Evolutionary conservation across 345 rosid genomes (phyloP), one percentile per base, ranked within the genome.

Genomic region (Lepidium africanum): DNA sequence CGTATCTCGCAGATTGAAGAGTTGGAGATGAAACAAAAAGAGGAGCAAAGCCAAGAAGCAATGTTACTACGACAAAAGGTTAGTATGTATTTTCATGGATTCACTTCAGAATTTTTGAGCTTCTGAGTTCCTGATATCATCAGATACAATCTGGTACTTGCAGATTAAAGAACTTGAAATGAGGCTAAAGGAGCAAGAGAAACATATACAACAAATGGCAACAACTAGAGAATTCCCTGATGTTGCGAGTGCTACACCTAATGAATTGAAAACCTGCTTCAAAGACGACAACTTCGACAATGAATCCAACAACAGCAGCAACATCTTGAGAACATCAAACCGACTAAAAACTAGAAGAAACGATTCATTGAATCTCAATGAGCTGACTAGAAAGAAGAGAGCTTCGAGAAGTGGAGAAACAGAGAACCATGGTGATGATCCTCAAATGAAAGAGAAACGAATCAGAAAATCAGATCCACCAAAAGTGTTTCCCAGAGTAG

Each of bases 151-250:
- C 23, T 17, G 15, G 3, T 27, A 10, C 11, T 67, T 65, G 47
- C 87, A 92, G 98, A 83, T 89, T 43, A 89, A 86, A 79, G 96
- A 84, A 76, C 92, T 87, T n/a, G 91, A 92, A 78, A 81, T 77
- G 47, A 88, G 83, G 80, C 51, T 93, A 70, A 83, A 73, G 78
- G 88, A 88, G 79, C 91, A 82, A 76, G 94, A 90, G 59, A 78
- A 77, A 12, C 85, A 81, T 63, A 73, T 79, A 73, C 83, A 80
- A 21, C 46, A 78, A 57, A 63, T 65, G 30, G 76, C 74, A 55
- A 58, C 66, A 62, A 55, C 72, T 37, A 69, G 35, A 64, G 86
- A 82, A 52, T 70, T 71, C 50, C 72, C 72, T 7, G 88, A 81
- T 14, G 59, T 32, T 7, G 41, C 42, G 7, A 66, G 19, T 56